Evolutionary conservation across 2,329 filamentous ascomycete genomes (phyloP), one percentile per base, ranked within the genome.

Genomic region (Fusarium mangiferae): DNA sequence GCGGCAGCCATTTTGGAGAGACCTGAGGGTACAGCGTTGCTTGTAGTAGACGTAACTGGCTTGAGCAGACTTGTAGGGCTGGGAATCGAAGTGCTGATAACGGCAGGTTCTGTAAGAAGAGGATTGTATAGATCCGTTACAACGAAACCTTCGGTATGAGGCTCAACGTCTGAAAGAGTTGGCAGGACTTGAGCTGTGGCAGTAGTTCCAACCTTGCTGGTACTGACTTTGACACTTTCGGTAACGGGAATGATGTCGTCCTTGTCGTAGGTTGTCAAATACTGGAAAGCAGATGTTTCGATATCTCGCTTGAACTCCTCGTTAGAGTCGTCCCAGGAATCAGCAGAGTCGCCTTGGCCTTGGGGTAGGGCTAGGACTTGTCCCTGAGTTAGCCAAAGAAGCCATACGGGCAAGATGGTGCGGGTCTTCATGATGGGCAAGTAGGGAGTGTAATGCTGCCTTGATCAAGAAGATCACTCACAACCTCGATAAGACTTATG

Each of bases 21-120:
- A 26, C 64, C 64, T 10, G 72, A 70, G 45, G 66, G 65, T 46
- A 66, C 55, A 26, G 71, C 33, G 63, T 72, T 73, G 44, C 72
- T 79, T 58, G 76, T 77, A 28, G 78, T 73, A 39, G 76, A 67
- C 20, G 69, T 67, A n/a, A 73, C 42, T 26, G 74, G 70, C 38
- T 77, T 63, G 3, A 84, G 76, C 39, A 83, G 71, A 14, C 80
- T 78, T 13, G 82, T 83, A 18, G 83, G 83, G n/a, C 68, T 78
- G 10, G 83, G 79, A 42, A 85, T 85, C 3, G 78, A 63, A 48
- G 38, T 77, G 62, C 49, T 78, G 48, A 68, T 51, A 45, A 45
- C 66, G n/a, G 65, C 70, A 24, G 69, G 44, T 30, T 66, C 33
- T 17, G 73, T 75, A 18, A 67, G 54, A 33, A 75, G 57, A 44